phyloP scores from a whole-genome alignment of 257 asterid species.

The Nicotiana paniculata region DNA sequence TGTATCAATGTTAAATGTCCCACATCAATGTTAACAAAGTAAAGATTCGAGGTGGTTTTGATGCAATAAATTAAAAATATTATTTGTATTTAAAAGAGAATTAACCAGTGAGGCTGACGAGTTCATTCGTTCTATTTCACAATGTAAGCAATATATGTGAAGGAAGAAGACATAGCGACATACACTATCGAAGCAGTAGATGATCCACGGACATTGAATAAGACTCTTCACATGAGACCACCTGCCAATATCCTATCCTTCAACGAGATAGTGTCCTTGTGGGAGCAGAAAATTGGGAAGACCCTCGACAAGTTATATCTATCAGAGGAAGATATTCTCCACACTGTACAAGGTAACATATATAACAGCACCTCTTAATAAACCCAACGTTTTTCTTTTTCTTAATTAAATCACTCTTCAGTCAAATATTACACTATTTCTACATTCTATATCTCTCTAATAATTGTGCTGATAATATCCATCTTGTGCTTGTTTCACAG shows the following conservation, averaged over 20 bases:
- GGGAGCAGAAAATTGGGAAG: constrained; percentile 74
- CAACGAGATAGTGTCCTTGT: constrained; percentile 50
- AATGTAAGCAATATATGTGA: constrained; percentile 40
- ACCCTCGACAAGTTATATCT: constrained; percentile 46
- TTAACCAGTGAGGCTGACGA: too few relatives aligned
- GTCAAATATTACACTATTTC: too few relatives aligned
- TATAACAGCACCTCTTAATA: too few relatives aligned
- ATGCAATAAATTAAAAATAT: too few relatives aligned
- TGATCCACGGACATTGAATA: constrained; percentile 71
- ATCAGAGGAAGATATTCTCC: constrained; percentile 45
- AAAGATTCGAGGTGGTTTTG: too few relatives aligned
- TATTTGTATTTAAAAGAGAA: too few relatives aligned
- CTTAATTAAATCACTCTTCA: too few relatives aligned
- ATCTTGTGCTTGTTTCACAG: constrained; percentile 19
- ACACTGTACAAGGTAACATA: constrained; percentile 41
- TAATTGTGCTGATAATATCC: background rate
- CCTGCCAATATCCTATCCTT: constrained; percentile 40
- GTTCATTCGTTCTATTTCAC: background rate
- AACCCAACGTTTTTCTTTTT: too few relatives aligned
- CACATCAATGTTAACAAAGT: too few relatives aligned
- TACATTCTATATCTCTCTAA: too few relatives aligned
- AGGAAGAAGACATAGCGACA: constrained; percentile 49
- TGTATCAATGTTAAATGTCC: too few relatives aligned
- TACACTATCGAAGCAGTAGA: constrained; percentile 58
- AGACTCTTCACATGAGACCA: constrained; percentile 51